Base-by-base conservation (phyloP, 2,329 filamentous ascomycete species). In the Phialophora macrospora region DNA sequence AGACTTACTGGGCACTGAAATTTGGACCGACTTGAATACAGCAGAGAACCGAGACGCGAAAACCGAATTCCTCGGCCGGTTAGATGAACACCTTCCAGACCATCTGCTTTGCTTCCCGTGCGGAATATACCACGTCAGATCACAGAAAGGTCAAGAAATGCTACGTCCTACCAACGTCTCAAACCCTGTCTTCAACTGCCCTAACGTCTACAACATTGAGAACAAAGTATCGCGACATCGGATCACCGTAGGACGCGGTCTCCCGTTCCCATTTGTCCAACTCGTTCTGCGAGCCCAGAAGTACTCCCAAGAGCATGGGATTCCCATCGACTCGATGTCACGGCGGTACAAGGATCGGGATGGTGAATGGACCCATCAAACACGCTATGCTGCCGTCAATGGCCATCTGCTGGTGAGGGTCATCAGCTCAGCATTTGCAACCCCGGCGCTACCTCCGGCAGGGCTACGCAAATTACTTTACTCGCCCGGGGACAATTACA, bases 31-130 rank as follows among this genome's bases (percentile, higher is more conserved):
- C 44, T 55, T 70, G 8, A 74, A 70, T 4, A 62, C 73, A 8
- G 79, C 82, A 3, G 73, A 79, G 6, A 83, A 86, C 69, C 75
- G 74, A 52, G 69, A 78, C 4, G 74, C 83, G 64, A 82, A 81
- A 58, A 76, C 81, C 54, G 75, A 81, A 3, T 87, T 88, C 71
- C 78, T 88, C 4, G 72, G 79, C 12, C 73, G 75, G 2, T 78
- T 87, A 72, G 85, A 88, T 66, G 73, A 75, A 12, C 73, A 79
- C 17, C 76, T 86, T 20, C 85, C 86, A 2, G 77, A 80, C 41
- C 84, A 88, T 70, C 78, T 88, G 6, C 80, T 88, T 61, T 88
- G 86, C 74, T 85, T 86, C 72, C 80, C 82, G 4, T 88, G 86
- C 72, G 80, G 76, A 14, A 77, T 75, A 62, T 88, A 84, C 74